phyloP scores from a whole-genome alignment of 169 alveolate genomes.

The Plasmodium sp. region DNA sequence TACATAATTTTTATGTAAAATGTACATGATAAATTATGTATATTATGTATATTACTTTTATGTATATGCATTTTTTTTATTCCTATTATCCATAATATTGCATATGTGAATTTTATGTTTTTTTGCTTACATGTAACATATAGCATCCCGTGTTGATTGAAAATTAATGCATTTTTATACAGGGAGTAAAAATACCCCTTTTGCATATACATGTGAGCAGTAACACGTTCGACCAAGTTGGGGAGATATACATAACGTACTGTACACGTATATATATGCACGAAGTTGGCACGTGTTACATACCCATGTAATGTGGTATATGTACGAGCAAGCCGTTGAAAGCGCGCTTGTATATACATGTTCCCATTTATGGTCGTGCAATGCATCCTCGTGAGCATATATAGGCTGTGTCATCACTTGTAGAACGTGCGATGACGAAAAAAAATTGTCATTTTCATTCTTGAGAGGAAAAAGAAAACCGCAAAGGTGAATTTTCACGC shows the following conservation, averaged over 20 bases:
- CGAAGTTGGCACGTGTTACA: not conserved
- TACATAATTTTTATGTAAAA: not conserved
- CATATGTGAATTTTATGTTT: not conserved
- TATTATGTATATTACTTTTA: not conserved
- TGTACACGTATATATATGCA: not conserved
- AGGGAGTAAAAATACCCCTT: not conserved
- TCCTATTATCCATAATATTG: not conserved
- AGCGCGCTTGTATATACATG: not conserved
- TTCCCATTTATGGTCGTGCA: not conserved
- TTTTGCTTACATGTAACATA: not conserved
- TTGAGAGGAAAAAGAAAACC: conserved; percentile 32
- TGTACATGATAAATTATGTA: not conserved
- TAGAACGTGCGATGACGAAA: conserved; percentile 38
- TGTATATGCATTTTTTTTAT: not conserved
- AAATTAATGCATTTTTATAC: not conserved
- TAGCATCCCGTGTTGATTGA: not conserved
- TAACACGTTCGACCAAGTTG: not conserved
- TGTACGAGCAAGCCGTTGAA: not conserved
- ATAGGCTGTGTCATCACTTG: conserved; percentile 4
- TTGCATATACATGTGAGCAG: not conserved
- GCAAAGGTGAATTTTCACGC: conserved; percentile 10
- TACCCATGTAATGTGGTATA: not conserved
- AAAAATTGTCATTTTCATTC: conserved; percentile 2
- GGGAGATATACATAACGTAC: not conserved
- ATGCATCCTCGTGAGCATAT: not conserved